Evolutionary conservation across 2,329 filamentous ascomycete species (phyloP).

Genomic region (Hypoxylon sp.): DNA sequence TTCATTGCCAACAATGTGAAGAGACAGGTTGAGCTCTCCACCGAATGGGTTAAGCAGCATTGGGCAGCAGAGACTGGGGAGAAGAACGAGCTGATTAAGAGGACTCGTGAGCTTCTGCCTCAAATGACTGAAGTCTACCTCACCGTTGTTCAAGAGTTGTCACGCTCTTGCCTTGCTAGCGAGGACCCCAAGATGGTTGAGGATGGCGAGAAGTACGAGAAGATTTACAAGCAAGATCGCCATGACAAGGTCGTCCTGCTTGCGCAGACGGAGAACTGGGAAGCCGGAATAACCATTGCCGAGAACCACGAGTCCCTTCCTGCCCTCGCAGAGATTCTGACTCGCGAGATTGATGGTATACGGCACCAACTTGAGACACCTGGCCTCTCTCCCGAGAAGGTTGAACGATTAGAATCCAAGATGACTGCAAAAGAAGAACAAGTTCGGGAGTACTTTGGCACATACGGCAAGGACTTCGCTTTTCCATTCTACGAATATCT

Average conservation of each 20-base stretch:
- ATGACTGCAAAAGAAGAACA: slow-evolving; percentile 62
- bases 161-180: slow-evolving; percentile 62
- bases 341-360: slow-evolving; percentile 63
- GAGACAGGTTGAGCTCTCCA: slow-evolving; percentile 69
- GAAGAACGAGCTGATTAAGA: slow-evolving; percentile 56
- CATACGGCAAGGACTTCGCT: slow-evolving; percentile 75
- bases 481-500: slow-evolving; percentile 85
- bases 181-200: slow-evolving; percentile 58
- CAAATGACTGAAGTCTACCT: slow-evolving; percentile 68
- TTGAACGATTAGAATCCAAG: slow-evolving; percentile 58
- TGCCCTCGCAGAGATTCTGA: slow-evolving; percentile 68
- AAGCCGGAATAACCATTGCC: slow-evolving; percentile 68
- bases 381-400: slow-evolving; percentile 53
- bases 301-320: slow-evolving; percentile 68
- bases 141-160: slow-evolving; percentile 65
- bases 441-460: slow-evolving; percentile 68
- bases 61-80: slow-evolving; percentile 51
- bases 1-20: slow-evolving; percentile 72
- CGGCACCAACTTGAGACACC: slow-evolving; percentile 53
- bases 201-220: slow-evolving; percentile 60
- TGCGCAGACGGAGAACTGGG: slow-evolving; percentile 67
- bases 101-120: slow-evolving; percentile 63
- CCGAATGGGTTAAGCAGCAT: slow-evolving; percentile 66
- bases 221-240: slow-evolving; percentile 63
- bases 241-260: slow-evolving; percentile 66